Base-by-base conservation (phyloP, 495 filamentous ascomycete species). In the Aspergillus cristatus region DNA sequence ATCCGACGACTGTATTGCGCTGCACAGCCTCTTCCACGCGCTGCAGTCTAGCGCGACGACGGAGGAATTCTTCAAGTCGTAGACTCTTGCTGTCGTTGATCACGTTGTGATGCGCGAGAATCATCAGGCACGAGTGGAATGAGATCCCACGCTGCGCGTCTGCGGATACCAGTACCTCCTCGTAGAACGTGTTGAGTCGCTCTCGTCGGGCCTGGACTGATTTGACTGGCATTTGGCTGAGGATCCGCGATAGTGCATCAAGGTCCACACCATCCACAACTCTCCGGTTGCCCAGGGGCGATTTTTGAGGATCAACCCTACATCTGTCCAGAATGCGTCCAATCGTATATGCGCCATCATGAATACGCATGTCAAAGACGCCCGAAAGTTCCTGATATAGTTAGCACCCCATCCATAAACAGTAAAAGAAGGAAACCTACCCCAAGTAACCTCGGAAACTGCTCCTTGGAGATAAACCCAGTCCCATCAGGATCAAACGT, bases 41-140 rank as follows among this genome's bases (percentile, higher is more conserved):
- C 54, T 95, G 87, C 12, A 99, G 71, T 18, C 90, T 79, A 25
- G 87, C 82, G 14, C 88, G 82, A 14, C 91, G 87, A 30, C 89
- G 84, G 16, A 99, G 68, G 63, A 91, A 99, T 53, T 99, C 91
- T 51, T 99, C 89, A 2, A 99, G 75, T 24, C 78, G 77, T 47
- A 99, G 60, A 62, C 86, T 91, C 68, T 96, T 96, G 67, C 79
- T 96, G 67, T 99, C 91, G 44, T 78, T 94, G 54, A 99, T 99
- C 53, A 99, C 86, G 43, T 99, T 99, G 70, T 97, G 91, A 62
- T 99, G 93, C 12, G 93, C 90, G 13, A 99, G 71, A 39, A 94
- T 94, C 85, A 99, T 89, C 33, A 99, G 65, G n/a, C 94, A 82
- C 5, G 82, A 77, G 14, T 86, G 94, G 61, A 99, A 99, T 5